Evolutionary conservation across 75 land plant species (phyloP).

Genomic region (Cryptomeria japonica): DNA sequence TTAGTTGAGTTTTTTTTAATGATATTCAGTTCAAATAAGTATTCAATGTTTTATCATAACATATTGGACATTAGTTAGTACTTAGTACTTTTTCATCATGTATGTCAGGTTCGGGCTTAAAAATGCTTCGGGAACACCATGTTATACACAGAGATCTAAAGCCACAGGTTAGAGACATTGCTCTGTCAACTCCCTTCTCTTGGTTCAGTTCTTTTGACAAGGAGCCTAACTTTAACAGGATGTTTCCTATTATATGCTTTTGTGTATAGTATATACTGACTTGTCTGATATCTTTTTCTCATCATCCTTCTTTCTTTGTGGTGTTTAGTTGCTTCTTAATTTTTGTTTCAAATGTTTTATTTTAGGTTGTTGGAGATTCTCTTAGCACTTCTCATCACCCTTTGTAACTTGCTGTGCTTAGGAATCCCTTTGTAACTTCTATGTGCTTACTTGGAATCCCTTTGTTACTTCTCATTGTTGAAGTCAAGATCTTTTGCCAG

Average conservation of each 20-base stretch:
- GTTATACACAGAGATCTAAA: conserved; percentile 68
- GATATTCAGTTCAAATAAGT: background rate
- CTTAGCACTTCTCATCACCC: background rate
- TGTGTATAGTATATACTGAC: background rate
- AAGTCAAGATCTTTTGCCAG: too few species aligned
- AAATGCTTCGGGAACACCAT: conserved; percentile 40
- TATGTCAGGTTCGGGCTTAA: conserved; percentile 48
- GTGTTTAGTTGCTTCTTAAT: background rate
- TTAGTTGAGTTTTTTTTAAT: background rate
- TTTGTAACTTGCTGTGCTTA: background rate
- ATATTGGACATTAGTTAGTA: background rate
- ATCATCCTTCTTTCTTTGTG: background rate
- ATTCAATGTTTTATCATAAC: background rate
- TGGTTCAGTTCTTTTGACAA: background rate
- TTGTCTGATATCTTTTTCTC: background rate
- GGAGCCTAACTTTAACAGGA: background rate
- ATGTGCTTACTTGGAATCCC: too few species aligned
- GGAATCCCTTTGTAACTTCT: background rate
- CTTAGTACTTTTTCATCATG: background rate
- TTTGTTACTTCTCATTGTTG: too few species aligned
- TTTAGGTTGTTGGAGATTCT: background rate
- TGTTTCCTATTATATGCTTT: background rate
- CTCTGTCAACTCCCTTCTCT: background rate
- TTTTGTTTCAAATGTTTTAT: background rate
- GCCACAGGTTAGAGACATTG: conserved; percentile 43